A percentile compares a stretch with the other conserved stretches of the same genome.
These are phyloP conservation scores for Scleroderma citrinum DNA, from an alignment of 768 basidiomycete species.

Conservation along the genomic window DNA sequence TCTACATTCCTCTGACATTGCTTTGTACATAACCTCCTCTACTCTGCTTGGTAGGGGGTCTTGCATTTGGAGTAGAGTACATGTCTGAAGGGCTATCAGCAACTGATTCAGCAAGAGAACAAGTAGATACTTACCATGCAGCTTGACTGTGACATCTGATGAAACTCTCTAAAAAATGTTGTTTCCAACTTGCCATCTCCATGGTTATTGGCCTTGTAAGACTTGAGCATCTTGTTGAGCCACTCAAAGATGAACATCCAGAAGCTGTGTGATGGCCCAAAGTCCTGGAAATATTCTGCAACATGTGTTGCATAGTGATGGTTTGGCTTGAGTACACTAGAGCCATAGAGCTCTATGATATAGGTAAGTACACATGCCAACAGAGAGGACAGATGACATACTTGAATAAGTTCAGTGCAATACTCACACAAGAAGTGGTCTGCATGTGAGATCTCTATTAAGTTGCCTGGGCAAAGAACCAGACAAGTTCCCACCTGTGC, in stretches of 20 bases:
- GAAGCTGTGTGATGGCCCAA: no score
- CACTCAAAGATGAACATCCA: no score
- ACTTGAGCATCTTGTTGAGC: conserved; percentile 6
- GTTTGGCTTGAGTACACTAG: background rate
- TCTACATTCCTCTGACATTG: conserved; percentile 17
- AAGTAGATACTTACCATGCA: conserved; percentile 67
- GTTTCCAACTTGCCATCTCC: conserved; percentile 25
- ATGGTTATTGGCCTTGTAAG: conserved; percentile 29
- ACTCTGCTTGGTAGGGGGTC: no score
- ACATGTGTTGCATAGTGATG: background rate
- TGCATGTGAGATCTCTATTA: no score
- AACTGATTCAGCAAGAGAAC: background rate
- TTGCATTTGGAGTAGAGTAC: no score
- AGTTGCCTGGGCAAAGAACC: no score
- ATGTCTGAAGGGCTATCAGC: background rate
- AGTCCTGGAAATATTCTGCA: no score
- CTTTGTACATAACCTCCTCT: no score
- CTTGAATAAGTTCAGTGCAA: background rate
- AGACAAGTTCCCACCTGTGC: no score
- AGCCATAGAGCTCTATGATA: background rate
- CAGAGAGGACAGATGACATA: background rate
- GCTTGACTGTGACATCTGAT: conserved; percentile 66
- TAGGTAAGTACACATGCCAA: background rate
- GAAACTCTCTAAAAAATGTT: conserved; percentile 22
- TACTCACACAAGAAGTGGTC: background rate